Evolutionary conservation across 345 rosid genomes (phyloP).

Genomic region (Ricinus communis): DNA sequence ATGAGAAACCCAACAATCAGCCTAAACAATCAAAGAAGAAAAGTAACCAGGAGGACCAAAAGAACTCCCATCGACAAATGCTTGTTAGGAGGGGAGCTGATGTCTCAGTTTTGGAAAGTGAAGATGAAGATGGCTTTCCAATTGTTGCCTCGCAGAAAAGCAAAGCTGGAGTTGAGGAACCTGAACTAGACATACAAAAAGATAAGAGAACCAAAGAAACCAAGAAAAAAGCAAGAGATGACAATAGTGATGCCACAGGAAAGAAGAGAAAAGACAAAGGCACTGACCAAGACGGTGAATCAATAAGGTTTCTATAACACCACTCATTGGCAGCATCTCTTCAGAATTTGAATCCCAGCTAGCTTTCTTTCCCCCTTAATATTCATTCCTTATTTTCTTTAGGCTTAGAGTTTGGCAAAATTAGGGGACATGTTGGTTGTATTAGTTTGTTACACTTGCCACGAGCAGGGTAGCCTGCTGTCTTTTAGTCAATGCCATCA

Average conservation of each 20-base stretch:
- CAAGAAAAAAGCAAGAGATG: constrained; percentile 34
- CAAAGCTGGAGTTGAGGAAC: constrained; percentile 20
- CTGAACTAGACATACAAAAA: constrained; percentile 27
- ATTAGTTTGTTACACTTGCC: background rate
- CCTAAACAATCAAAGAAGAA: constrained; percentile 47
- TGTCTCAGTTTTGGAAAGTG: constrained; percentile 60
- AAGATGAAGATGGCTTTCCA: constrained; percentile 97
- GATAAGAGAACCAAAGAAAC: constrained; percentile 21
- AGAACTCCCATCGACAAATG: constrained; percentile 36
- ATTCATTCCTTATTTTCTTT: background rate
- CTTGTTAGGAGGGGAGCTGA: constrained; percentile 32
- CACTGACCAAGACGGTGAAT: constrained; percentile 50
- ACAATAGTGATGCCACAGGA: constrained; percentile 31
- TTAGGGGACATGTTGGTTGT: constrained; percentile 6
- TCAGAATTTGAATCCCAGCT: background rate
- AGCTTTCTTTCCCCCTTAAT: background rate
- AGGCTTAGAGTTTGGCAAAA: background rate
- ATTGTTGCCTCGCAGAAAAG: constrained; percentile 39
- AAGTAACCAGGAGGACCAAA: constrained; percentile 34
- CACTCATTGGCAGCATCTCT: background rate
- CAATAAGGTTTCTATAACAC: constrained; percentile 49
- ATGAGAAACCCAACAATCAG: constrained; percentile 52
- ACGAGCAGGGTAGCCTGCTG: constrained; percentile 1
- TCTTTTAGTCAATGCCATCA: background rate
- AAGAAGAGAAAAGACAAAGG: constrained; percentile 67